These are phyloP conservation scores for Trichoderma cornu-damae DNA, from an alignment of 2,329 filamentous ascomycete species.

Conservation along the genomic window DNA sequence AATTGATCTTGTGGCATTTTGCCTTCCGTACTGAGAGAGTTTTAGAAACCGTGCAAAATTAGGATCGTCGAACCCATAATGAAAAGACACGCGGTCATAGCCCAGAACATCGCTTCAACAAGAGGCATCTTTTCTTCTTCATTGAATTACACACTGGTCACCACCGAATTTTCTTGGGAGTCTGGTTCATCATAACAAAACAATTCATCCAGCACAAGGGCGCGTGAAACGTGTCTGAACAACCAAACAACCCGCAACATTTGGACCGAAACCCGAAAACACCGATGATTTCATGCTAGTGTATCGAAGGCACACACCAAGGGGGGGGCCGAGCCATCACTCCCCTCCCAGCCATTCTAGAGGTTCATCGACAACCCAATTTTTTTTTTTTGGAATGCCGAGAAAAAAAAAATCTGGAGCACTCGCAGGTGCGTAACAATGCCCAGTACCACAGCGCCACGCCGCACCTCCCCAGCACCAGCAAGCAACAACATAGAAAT, in stretches of 20 bases:
- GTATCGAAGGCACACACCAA: conserved; percentile 32
- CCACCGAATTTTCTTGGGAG: conserved; percentile 1
- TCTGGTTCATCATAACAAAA: conserved; percentile 4
- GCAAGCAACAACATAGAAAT: conserved; percentile 28
- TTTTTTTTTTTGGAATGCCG: conserved; percentile 20
- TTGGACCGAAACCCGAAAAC: conserved; percentile 39
- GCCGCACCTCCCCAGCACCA: conserved; percentile 15
- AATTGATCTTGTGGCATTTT: background rate
- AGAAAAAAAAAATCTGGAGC: conserved; percentile 26
- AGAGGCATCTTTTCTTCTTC: background rate
- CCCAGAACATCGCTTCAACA: background rate
- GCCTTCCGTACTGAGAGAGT: background rate
- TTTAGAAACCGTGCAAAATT: background rate
- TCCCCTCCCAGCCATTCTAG: conserved; percentile 29
- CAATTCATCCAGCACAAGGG: conserved; percentile 3
- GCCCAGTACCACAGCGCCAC: conserved; percentile 24
- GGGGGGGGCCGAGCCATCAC: conserved; percentile 23
- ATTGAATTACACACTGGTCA: conserved; percentile 10
- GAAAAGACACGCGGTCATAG: background rate
- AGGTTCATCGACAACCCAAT: conserved; percentile 26
- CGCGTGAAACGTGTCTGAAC: background rate
- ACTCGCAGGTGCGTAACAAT: conserved; percentile 27
- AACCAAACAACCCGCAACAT: conserved; percentile 3
- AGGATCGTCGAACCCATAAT: background rate
- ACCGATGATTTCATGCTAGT: conserved; percentile 42